Evolutionary conservation across 371 early-diverging fungal genomes (phyloP).

Genomic region (Mortierella sp.): DNA sequence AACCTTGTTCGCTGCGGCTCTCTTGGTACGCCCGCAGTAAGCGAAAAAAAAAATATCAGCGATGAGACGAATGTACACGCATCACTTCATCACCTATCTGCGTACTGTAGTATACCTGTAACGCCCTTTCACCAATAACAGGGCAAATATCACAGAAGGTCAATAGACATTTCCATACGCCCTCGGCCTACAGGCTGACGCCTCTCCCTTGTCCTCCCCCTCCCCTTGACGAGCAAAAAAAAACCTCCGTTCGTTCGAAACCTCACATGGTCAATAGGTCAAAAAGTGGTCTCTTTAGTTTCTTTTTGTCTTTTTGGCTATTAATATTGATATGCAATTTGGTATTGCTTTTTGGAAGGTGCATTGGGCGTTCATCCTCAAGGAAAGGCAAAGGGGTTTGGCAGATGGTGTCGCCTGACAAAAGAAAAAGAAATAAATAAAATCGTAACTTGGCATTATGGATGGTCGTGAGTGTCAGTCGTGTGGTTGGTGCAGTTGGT

Average conservation of each 20-base stretch:
- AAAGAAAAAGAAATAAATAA: neutral
- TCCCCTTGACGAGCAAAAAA: neutral
- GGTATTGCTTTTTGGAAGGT: neutral
- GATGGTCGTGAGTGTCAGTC: too few relatives aligned
- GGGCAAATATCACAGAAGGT: neutral
- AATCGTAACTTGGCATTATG: neutral
- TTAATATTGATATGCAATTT: neutral
- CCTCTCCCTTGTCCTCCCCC: neutral
- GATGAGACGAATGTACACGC: too few relatives aligned
- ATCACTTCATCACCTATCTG: too few relatives aligned
- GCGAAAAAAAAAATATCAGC: neutral
- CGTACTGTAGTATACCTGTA: too few relatives aligned
- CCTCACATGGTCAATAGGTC: slow-evolving; percentile 1
- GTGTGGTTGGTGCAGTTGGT: neutral
- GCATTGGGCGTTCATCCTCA: neutral
- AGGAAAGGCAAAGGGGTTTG: neutral
- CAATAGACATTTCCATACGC: neutral
- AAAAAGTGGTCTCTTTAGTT: neutral
- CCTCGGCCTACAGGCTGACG: neutral
- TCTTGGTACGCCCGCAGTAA: neutral
- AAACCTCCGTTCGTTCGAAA: neutral
- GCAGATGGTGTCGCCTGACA: neutral
- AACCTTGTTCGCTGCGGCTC: slow-evolving; percentile 9
- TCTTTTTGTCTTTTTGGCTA: neutral
- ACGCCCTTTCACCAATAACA: too few relatives aligned